Base-by-base conservation (phyloP, 768 basidiomycete genomes). In the Chalciporus chontae region DNA sequence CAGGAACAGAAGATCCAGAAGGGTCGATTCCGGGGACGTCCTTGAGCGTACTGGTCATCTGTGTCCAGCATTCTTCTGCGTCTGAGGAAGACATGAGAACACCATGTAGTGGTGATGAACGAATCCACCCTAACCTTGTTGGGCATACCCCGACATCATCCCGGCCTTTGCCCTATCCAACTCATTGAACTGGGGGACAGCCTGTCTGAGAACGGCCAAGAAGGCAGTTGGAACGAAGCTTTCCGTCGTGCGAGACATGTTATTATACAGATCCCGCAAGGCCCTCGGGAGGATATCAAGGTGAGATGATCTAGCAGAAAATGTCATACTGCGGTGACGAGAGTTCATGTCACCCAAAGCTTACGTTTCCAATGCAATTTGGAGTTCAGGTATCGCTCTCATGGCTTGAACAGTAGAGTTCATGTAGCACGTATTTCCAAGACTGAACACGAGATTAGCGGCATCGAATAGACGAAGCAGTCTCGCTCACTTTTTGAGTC, bases 361-460 rank as follows among this genome's bases (percentile, higher is more conserved):
- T 56, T 63, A 87, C 81, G 71, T 69, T 60, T 67, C 68, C 18
- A 97, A 75, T 0, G 90, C 88, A 1, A 75, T 65, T 61, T 88
- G 85, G 5, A 99, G 78, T 59, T 96, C 93, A 2, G 94, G 94
- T 43, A 99, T 86, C 4, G 90, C 84, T 19, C 92, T 87, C 54
- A 99, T 78, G n/a, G 89, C 85, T 72, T 99, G 96, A 1, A 98
- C 74, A 2, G 90, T 92, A 1, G 96, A 84, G 64, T 95, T 98
- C 87, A 97, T 92, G 71, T 99, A 99, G 62, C 95, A 97, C 0
- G 94, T 97, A 64, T 97, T 97, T 31, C 95, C 94, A 32, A 94
- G 72, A 61, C 80, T 83, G 55, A 15, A 43, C 14, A 14, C 19
- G 36, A 36, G 4, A 43, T 56, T 49, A 43, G 36, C 9, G 40